Evolutionary conservation across 2,329 filamentous ascomycete genomes (phyloP), one percentile per base, ranked within the genome.

Genomic region (Capronia coronata): DNA sequence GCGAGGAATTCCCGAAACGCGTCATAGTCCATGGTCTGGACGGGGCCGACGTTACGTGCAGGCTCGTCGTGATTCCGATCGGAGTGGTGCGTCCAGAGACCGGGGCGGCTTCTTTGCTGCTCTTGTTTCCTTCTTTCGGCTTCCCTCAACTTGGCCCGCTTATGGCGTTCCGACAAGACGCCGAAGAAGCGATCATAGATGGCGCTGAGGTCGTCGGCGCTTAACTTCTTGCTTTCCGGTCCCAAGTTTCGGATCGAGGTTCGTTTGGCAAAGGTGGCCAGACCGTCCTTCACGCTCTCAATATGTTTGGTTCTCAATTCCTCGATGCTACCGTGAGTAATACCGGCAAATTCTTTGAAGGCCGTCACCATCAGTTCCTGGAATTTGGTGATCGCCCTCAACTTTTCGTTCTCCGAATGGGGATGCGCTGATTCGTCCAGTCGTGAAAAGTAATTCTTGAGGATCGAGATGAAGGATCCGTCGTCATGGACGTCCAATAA

Each of bases 351-450:
- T 64, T 98, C 93, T 61, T 96, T 97, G 71, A 98, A 98, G 0
- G 93, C 93, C 16, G 97, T 93, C 2, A 98, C 93, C 90, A 98
- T 97, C 49, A 98, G 79, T 67, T 97, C 93, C 63, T 98, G 93
- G 65, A 98, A 98, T 40, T 87, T 81, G 4, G 94, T 98, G 46
- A 98, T 93, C 0, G 90, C 88, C 46, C 91, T 80, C 45, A 97
- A 74, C 70, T 97, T 98, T 2, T 90, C 83, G 56, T 97, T 98
- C 65, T 96, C 90, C 0, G 89, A 96, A 63, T 86, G 90, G 1
- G 93, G 93, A 63, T 98, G 91, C 2, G 93, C 93, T 2, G 90
- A 96, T 69, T 97, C 91, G 64, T 97, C 91, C 7, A 98, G 75
- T 32, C 88, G 82, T 6, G 87, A 82, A 66, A 98, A 98, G 69